Percentiles rank a stretch among this genome's conserved stretches.
phyloP scores from a whole-genome alignment of 352 stramenopile genomes.

The Phytophthora fragariaefolia region DNA sequence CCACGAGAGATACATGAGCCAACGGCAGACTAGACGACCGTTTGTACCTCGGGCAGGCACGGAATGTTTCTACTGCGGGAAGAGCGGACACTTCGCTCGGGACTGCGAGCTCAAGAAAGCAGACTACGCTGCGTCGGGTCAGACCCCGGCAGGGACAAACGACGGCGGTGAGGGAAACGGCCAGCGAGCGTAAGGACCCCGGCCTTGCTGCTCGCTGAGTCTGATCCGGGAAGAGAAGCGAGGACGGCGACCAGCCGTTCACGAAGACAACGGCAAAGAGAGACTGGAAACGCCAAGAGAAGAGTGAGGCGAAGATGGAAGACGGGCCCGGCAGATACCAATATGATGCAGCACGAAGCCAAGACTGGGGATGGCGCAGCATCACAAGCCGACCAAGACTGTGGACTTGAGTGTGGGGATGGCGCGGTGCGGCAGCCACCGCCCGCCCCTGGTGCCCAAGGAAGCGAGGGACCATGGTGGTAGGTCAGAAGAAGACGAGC shows the following conservation, averaged over 20 bases:
- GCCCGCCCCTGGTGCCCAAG: background rate
- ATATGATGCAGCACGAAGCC: background rate
- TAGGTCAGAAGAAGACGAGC: too few relatives aligned
- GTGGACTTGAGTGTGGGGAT: background rate
- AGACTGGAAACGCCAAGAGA: background rate
- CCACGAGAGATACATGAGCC: background rate
- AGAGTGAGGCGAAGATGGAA: background rate
- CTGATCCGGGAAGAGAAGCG: background rate
- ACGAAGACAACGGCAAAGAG: background rate
- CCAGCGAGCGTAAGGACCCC: background rate
- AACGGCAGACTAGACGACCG: background rate
- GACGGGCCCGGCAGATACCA: background rate
- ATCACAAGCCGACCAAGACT: background rate
- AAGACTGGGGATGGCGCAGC: background rate
- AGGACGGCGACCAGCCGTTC: background rate
- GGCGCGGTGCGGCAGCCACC: background rate
- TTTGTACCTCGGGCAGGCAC: background rate
- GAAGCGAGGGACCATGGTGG: background rate
- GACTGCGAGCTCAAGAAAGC: background rate
- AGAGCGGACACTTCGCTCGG: background rate
- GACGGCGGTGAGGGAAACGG: background rate
- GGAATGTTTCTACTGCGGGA: constrained; percentile 5
- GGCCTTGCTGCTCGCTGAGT: background rate
- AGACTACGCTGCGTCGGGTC: background rate
- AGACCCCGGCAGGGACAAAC: background rate